Percentiles rank a stretch among this genome's conserved stretches.
Evolutionary conservation across 1,139 yeast species (phyloP).

Genomic region (Blastobotrys petasosporus): DNA sequence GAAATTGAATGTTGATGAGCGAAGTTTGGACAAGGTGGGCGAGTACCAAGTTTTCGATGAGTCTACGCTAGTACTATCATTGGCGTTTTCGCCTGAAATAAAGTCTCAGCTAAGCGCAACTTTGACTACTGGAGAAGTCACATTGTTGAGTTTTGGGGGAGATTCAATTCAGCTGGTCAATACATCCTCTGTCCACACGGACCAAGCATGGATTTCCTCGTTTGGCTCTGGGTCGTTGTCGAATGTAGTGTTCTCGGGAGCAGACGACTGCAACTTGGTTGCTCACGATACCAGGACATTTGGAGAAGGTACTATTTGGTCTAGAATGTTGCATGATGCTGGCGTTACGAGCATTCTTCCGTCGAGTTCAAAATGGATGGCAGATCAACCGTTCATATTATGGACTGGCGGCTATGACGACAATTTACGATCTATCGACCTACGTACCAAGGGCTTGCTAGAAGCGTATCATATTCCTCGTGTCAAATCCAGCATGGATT

Average conservation of each 20-base stretch:
- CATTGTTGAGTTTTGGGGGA: constrained; percentile 18
- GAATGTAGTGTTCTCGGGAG: constrained; percentile 74
- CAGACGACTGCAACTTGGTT: constrained; percentile 74
- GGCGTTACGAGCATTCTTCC: constrained; percentile 77
- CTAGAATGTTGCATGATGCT: constrained; percentile 65
- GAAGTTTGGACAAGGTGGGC: constrained; percentile 17
- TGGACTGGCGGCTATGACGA: constrained; percentile 97
- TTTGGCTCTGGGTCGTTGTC: constrained; percentile 52
- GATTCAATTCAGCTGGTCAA: constrained; percentile 15
- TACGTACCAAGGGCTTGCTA: constrained; percentile 47
- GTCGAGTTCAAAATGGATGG: constrained; percentile 24
- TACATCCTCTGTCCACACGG: constrained; percentile 41
- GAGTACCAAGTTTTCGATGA: constrained; percentile 39
- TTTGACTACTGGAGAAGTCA: constrained; percentile 33
- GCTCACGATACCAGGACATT: constrained; percentile 65
- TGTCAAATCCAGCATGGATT: constrained; percentile 40
- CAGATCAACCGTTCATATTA: constrained; percentile 38
- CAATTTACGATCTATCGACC: constrained; percentile 58
- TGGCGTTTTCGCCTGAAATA: constrained; percentile 40
- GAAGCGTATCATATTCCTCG: constrained; percentile 45
- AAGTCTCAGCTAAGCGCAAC: constrained; percentile 28
- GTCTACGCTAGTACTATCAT: constrained; percentile 55
- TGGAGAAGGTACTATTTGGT: constrained; percentile 43
- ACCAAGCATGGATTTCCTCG: constrained; percentile 88
- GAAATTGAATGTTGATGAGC: constrained; percentile 32